phyloP scores from a whole-genome alignment of 2,329 filamentous ascomycete genomes.

The Pseudopyricularia cyperi region DNA sequence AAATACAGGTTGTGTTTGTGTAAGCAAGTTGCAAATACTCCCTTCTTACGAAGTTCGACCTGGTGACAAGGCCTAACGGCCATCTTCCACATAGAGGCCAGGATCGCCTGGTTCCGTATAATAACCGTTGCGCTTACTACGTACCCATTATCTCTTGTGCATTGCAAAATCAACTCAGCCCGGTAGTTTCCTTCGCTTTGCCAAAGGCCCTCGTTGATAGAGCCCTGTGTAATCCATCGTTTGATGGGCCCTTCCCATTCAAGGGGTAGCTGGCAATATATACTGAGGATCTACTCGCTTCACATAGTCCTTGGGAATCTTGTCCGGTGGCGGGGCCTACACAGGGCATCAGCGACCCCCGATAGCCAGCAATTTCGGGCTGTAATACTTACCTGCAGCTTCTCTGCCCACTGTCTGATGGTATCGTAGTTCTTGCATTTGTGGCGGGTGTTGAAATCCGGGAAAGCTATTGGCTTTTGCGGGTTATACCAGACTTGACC shows the following conservation, averaged over 20 bases:
- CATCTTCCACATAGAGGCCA: no score
- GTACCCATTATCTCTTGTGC: no score
- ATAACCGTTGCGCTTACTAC: no score
- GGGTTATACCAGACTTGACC: slow-evolving; percentile 44
- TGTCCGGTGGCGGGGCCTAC: slow-evolving; percentile 9
- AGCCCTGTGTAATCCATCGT: no score
- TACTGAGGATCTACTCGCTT: slow-evolving; percentile 5
- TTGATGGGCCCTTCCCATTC: neutral
- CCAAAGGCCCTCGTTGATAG: no score
- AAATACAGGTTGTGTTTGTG: no score
- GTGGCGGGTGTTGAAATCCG: slow-evolving; percentile 50
- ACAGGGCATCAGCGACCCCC: neutral
- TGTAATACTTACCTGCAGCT: slow-evolving; percentile 25
- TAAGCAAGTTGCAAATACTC: no score
- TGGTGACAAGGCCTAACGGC: no score
- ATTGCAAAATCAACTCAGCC: no score
- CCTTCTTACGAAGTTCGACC: no score
- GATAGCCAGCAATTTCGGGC: neutral
- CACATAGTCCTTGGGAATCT: slow-evolving; percentile 11
- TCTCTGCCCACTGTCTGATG: slow-evolving; percentile 33
- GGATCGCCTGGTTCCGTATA: no score
- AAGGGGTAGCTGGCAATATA: slow-evolving; percentile 6
- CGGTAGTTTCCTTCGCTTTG: no score
- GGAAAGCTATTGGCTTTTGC: slow-evolving; percentile 32
- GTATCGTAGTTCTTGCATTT: slow-evolving; percentile 27